Conservation (phyloP, 305 asterid genomes). For the Rubia peregrina region DNA sequence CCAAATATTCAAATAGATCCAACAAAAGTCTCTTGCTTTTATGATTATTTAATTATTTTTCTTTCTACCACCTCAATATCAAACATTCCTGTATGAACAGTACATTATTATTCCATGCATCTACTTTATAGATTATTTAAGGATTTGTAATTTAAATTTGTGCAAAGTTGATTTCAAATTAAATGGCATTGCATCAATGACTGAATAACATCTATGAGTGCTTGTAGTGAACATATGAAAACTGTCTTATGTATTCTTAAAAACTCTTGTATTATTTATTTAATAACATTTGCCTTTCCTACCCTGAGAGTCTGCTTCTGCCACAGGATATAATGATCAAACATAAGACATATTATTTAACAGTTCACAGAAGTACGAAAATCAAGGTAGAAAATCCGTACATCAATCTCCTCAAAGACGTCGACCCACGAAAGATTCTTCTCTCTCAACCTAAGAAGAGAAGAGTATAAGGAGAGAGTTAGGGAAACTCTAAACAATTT, state of each 20-base stretch:
- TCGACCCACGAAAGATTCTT: slow-evolving; percentile 96
- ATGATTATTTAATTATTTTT: no score
- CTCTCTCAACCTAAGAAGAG: slow-evolving; percentile 74
- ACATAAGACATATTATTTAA: not conserved
- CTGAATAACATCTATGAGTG: not conserved
- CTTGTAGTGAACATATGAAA: not conserved
- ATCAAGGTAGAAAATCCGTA: slow-evolving; percentile 27
- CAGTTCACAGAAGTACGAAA: not conserved
- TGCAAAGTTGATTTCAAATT: no score
- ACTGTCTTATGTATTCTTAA: not conserved
- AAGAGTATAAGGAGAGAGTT: slow-evolving; percentile 8
- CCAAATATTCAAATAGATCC: not conserved
- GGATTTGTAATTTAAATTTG: no score
- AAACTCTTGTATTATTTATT: not conserved
- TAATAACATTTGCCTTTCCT: not conserved
- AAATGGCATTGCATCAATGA: not conserved
- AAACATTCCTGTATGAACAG: no score
- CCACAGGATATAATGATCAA: not conserved
- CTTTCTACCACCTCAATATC: no score
- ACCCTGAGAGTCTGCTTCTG: not conserved
- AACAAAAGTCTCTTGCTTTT: not conserved
- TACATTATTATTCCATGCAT: no score
- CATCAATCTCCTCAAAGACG: slow-evolving; percentile 97
- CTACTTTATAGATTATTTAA: not conserved
- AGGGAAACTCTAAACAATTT: not conserved